Evolutionary conservation across 2,329 filamentous ascomycete species (phyloP), one percentile per base, ranked within the genome.

Genomic region (Atkinsonella hypoxylon): DNA sequence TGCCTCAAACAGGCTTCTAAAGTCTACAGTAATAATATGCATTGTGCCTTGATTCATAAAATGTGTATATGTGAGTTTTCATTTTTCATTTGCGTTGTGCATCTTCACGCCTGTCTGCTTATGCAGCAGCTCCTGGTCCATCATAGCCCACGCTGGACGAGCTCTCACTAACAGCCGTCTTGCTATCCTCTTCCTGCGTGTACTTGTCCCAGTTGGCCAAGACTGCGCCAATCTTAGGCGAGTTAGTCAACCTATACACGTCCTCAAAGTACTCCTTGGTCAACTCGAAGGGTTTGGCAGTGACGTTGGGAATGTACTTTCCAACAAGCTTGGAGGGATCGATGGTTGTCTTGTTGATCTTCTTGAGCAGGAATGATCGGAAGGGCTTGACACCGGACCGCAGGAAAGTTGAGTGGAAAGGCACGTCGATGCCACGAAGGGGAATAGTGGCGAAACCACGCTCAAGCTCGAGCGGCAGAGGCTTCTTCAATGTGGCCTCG

Each of bases 191-290:
- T 46, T 78, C 75, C 59, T 79, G 75, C 10, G 61, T 59, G 64
- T 85, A 88, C 68, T 81, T 83, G 47, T 88, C 85, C 85, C 85
- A 89, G 74, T 96, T 95, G 58, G 89, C 87, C 66, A 96, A 68
- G 55, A 90, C 84, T 52, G 85, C 79, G 42, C 82, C 85, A 63
- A 90, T 89, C 69, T 84, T 79, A 57, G 80, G 80, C 53, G 79
- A 82, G 72, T 94, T 96, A 50, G 93, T 98, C 66, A 98, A 72
- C 61, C 82, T 82, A 74, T 97, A 97, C 47, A 98, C 94, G 64
- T 97, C 93, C 78, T 98, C 91, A 71, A 98, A 98, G 74, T 98
- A 98, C 74, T 97, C 93, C 78, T 90, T 95, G 50, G 89, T 95
- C 58, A 98, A 76, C 67, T 89, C 89, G 67, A 98, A 98, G 15